Evolutionary conservation across 73 alveolate genomes (phyloP), one percentile per base, ranked within the genome.

Genomic region (Symbiodinium natans): DNA sequence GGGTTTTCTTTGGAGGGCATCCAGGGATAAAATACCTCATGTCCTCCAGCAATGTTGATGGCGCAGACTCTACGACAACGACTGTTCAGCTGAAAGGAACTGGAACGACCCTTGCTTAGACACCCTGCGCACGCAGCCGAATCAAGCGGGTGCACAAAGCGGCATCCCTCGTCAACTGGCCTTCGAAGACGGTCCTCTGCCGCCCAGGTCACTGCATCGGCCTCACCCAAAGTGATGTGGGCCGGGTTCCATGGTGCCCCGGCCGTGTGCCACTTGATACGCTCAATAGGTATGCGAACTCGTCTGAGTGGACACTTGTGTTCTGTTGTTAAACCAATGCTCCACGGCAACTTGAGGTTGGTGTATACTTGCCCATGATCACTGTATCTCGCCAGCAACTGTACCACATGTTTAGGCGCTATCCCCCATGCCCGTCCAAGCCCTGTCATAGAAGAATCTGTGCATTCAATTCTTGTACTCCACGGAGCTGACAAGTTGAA

Each of bases 191-290:
- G 38, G 17, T 86, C 93, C 40, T 86, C 93, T 0, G 93, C 83
- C 41, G 82, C 68, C 93, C 93, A 86, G 33, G 83, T 80, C 17
- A 86, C 41, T 0, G 94, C 94, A 21, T 86, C 94, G 17, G 94
- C 93, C 63, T 85, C 93, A 46, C 93, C 82, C 7, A 85, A 3
- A 0, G 93, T 85, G 10, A 85, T 85, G 13, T 86, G 94, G 5
- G 39, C 36, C 2, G 84, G 63, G 2, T 27, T 15, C 93, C 93
- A 86, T 0, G 93, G 93, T 23, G 63, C 29, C 0, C 83, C 93
- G 13, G 68, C 25, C 17, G 63, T 75, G 40, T 42, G 71, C 93
- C 93, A 86, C 31, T 19, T 52, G 54, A 86, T 36, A 4, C 83
- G 39, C n/a, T 54, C 94, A 5, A 31, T 36, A 3, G 94, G 94